These are phyloP conservation scores for Paecilomyces niveus DNA, from an alignment of 2,329 filamentous ascomycete species.

Conservation along the genomic window DNA sequence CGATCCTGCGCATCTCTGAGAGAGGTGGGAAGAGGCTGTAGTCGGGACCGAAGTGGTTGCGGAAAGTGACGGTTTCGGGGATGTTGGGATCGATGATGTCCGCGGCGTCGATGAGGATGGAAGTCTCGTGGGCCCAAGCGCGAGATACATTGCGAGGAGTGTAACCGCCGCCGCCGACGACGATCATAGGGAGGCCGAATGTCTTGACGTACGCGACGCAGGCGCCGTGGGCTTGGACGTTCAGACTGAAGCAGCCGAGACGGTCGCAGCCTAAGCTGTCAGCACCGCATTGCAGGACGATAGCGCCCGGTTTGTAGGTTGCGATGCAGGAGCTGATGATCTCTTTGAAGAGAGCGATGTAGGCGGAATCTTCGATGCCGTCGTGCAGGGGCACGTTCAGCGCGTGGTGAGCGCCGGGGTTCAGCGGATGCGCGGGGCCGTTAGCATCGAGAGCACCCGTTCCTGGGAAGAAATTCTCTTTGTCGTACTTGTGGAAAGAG, in stretches of 20 bases:
- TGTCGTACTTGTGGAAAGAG: constrained; percentile 95
- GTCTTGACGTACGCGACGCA: constrained; percentile 86
- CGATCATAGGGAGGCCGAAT: constrained; percentile 70
- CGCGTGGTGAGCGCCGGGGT: constrained; percentile 80
- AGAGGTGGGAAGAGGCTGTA: constrained; percentile 83
- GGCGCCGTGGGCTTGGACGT: constrained; percentile 86
- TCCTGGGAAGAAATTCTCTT: constrained; percentile 76
- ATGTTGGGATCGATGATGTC: constrained; percentile 65
- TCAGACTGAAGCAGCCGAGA: constrained; percentile 91
- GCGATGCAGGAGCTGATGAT: constrained; percentile 73
- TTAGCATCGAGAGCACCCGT: constrained; percentile 83
- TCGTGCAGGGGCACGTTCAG: constrained; percentile 87
- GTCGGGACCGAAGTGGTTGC: constrained; percentile 80
- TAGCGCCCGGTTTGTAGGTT: constrained; percentile 79
- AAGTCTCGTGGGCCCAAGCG: constrained; percentile 94
- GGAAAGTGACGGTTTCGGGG: constrained; percentile 74
- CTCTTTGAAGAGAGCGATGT: constrained; percentile 73
- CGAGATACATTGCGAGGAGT: constrained; percentile 94
- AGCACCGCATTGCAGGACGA: constrained; percentile 91
- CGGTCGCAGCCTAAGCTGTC: constrained; percentile 91
- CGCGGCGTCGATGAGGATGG: constrained; percentile 72
- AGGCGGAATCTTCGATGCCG: constrained; percentile 86
- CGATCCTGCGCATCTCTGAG: constrained; percentile 59
- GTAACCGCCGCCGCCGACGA: constrained; percentile 93
- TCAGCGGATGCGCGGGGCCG: constrained; percentile 73